These are phyloP conservation scores for Viola odorata DNA, from an alignment of 345 rosid species.

Conservation along the genomic window DNA sequence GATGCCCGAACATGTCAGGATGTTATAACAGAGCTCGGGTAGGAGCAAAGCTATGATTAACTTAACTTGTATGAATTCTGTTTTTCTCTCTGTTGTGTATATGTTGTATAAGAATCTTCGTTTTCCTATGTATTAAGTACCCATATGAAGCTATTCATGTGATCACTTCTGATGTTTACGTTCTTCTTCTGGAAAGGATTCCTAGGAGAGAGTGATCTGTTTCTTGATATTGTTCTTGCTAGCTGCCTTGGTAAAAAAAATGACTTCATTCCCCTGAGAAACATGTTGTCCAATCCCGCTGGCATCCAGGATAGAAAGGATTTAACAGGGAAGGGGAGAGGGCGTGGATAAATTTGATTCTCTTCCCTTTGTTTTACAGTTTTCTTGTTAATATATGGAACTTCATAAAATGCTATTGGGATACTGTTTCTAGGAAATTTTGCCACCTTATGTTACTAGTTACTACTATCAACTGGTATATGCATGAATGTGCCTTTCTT, in stretches of 20 bases:
- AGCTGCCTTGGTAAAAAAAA: no score
- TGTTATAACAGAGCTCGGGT: constrained; percentile 97
- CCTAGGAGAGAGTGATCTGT: constrained; percentile 58
- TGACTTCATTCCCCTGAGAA: no score
- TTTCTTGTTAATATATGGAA: neutral
- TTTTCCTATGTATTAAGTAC: constrained; percentile 45
- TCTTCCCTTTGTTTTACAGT: neutral
- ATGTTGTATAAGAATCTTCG: neutral
- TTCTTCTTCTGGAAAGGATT: constrained; percentile 88
- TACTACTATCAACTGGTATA: no score
- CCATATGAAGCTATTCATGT: constrained; percentile 94
- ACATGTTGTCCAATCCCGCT: no score
- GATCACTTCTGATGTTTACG: constrained; percentile 86
- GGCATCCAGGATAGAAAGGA: no score
- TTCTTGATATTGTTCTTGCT: no score
- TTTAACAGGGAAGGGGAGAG: no score
- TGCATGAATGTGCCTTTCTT: no score
- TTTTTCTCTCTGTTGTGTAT: constrained; percentile 5
- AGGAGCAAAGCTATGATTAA: constrained; percentile 20
- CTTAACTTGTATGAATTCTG: neutral
- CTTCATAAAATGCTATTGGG: no score
- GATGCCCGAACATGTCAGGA: constrained; percentile 94
- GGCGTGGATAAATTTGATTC: no score
- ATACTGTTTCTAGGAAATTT: no score
- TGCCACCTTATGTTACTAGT: no score